These are phyloP conservation scores for Craspedostauros australis DNA, from an alignment of 108 stramenopile genomes.

Conservation along the genomic window DNA sequence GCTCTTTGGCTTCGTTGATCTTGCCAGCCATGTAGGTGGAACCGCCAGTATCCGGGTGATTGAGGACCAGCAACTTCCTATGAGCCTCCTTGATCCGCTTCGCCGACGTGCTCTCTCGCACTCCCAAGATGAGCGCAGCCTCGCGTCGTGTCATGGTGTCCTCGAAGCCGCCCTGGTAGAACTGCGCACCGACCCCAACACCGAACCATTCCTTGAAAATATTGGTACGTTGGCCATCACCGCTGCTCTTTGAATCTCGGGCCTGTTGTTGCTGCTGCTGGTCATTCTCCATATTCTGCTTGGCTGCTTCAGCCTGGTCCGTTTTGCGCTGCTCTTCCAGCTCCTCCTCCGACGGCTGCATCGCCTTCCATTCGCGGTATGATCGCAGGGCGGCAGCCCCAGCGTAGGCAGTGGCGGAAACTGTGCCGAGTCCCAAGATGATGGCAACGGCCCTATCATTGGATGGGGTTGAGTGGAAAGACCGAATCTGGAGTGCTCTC, in stretches of 20 bases:
- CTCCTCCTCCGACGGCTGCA: slow-evolving; percentile 23
- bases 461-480: slow-evolving; percentile 29
- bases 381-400: slow-evolving; percentile 61
- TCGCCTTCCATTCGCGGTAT: slow-evolving; percentile 60
- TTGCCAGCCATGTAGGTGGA: slow-evolving; percentile 94
- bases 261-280: slow-evolving; percentile 3
- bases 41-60: slow-evolving; percentile 99
- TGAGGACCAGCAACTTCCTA: slow-evolving; percentile 90
- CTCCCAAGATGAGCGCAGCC: slow-evolving; percentile 96
- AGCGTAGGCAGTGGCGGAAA: slow-evolving; percentile 72
- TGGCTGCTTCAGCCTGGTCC: slow-evolving; percentile 13
- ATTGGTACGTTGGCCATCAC: slow-evolving; percentile 51
- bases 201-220: slow-evolving; percentile 79
- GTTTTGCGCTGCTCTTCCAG: slow-evolving; percentile 24
- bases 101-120: slow-evolving; percentile 82
- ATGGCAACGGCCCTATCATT: slow-evolving; percentile 45
- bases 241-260: slow-evolving; percentile 6
- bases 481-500: no score
- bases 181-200: slow-evolving; percentile 73
- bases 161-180: slow-evolving; percentile 98
- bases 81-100: slow-evolving; percentile 96
- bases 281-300: slow-evolving; percentile 7
- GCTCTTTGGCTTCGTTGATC: slow-evolving; percentile 98
- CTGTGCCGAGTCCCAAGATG: slow-evolving; percentile 56
- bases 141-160: slow-evolving; percentile 95